Percentiles rank a stretch among this genome's conserved stretches.
These are phyloP conservation scores for Pseudofabraea citricarpa DNA, from an alignment of 2,329 filamentous ascomycete genomes.

Conservation along the genomic window DNA sequence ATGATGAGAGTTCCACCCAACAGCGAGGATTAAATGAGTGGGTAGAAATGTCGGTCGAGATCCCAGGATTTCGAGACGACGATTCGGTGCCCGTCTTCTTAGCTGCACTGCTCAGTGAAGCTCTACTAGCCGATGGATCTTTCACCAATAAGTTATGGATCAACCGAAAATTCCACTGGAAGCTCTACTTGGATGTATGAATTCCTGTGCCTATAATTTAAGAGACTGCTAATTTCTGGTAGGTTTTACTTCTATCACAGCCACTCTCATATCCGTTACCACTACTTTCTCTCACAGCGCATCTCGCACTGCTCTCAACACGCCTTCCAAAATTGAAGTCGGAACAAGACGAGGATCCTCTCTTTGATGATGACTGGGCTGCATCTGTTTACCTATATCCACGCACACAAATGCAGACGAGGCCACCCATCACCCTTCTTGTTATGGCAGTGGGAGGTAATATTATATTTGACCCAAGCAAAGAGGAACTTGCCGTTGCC, in stretches of 20 bases:
- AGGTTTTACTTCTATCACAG: conserved; percentile 92
- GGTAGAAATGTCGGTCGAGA: conserved; percentile 88
- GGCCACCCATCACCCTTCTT: conserved; percentile 84
- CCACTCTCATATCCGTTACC: conserved; percentile 90
- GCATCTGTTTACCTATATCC: conserved; percentile 71
- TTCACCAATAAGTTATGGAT: conserved; percentile 74
- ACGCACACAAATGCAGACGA: conserved; percentile 30
- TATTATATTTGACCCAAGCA: conserved; percentile 88
- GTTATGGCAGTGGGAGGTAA: conserved; percentile 83
- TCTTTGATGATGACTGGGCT: conserved; percentile 98
- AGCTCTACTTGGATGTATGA: conserved; percentile 87
- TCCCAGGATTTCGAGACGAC: conserved; percentile 86
- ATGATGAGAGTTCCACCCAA: conserved; percentile 30
- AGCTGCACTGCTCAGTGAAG: conserved; percentile 83
- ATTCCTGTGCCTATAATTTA: conserved; percentile 2
- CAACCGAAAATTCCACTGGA: conserved; percentile 92
- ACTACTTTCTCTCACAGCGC: conserved; percentile 85
- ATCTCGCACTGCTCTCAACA: conserved; percentile 86
- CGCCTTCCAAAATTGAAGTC: conserved; percentile 81
- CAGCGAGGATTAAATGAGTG: conserved; percentile 59
- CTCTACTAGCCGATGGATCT: conserved; percentile 67
- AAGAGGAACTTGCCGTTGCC: conserved; percentile 89
- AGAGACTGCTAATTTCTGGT: conserved; percentile 4
- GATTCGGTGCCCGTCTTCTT: conserved; percentile 86
- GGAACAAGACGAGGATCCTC: conserved; percentile 88